Percentiles rank a stretch among this genome's conserved stretches.
Conservation (phyloP, 2,329 filamentous ascomycete species). For the Alternaria gansuensis region DNA sequence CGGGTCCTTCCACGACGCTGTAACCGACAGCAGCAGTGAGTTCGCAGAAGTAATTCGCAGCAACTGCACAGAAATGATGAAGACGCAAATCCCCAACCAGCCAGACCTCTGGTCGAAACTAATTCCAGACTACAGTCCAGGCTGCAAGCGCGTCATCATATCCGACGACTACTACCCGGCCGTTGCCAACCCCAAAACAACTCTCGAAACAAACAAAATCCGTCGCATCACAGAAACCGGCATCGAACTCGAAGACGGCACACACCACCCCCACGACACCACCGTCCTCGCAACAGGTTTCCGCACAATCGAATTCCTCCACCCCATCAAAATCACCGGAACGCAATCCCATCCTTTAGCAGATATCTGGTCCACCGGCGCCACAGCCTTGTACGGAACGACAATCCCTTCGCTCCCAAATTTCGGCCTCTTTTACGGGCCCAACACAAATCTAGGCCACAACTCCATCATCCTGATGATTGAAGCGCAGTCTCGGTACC, state of each 20-base stretch:
- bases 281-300: conserved; percentile 69
- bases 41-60: conserved; percentile 55
- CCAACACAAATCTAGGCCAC: conserved; percentile 64
- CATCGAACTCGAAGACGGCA: conserved; percentile 56
- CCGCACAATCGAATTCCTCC: conserved; percentile 66
- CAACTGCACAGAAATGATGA: conserved; percentile 53
- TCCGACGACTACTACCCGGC: conserved; percentile 66
- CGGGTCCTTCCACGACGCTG: conserved; percentile 58
- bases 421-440: conserved; percentile 67
- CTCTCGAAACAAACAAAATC: conserved; percentile 62
- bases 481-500: conserved; percentile 65
- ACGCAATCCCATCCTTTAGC: conserved; percentile 56
- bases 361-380: conserved; percentile 61
- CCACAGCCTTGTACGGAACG: conserved; percentile 62
- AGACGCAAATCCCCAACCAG: conserved; percentile 58
- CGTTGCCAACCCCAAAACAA: conserved; percentile 58
- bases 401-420: conserved; percentile 63
- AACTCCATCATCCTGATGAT: conserved; percentile 70
- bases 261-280: conserved; percentile 62
- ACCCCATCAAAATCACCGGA: conserved; percentile 64
- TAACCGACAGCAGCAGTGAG: conserved; percentile 54
- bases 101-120: conserved; percentile 63
- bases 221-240: conserved; percentile 57
- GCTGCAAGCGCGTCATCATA: conserved; percentile 65
- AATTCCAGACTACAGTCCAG: conserved; percentile 63